Base-by-base conservation (phyloP, 2,329 filamentous ascomycete genomes). In the Lizonia empirigonia region DNA sequence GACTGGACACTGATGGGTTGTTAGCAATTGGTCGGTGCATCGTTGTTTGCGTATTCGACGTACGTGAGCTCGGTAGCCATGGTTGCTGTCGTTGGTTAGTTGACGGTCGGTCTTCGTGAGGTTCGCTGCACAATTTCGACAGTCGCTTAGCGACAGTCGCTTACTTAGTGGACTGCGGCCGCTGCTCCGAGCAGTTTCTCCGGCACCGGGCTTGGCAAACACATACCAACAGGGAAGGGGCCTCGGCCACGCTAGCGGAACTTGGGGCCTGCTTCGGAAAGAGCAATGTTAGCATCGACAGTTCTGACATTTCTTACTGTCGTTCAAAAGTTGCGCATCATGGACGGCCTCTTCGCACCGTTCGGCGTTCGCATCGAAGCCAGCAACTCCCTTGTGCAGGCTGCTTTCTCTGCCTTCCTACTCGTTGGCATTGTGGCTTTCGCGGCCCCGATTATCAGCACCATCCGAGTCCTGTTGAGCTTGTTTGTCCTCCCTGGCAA, bases 1-100 rank as follows among this genome's bases (percentile, higher is more conserved):
- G 91, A 95, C 88, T 99, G 94, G 82, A 99, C 94, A 80, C 91
- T 96, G 84, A 97, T 86, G 59, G 42, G 42, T 54, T 56, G 53
- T 72, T 64, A 72, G 70, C 56, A 50, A 49, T 39, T 42, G 53
- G 40, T 50, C 35, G 42, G 20, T 15, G 42, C 42, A 13, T 23
- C 16, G 22, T 23, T 20, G 18, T 16, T 36, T 47, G 36, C 53
- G 50, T 48, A 50, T 50, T 33, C 49, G 56, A 66, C 69, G 55
- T 71, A 72, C 69, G 73, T 76, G 64, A 76, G 69, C 67, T 76
- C 73, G 69, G 73, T 76, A 62, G 73, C 73, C 73, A 75, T 75
- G 70, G 56, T 72, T 73, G 70, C 68, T 65, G 68, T 68, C 66
- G 60, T 65, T 58, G 62, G 58, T 63, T 51, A 64, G 59, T 68